These are phyloP conservation scores for Trametes cubensis DNA, from an alignment of 768 basidiomycete species.

Conservation along the genomic window DNA sequence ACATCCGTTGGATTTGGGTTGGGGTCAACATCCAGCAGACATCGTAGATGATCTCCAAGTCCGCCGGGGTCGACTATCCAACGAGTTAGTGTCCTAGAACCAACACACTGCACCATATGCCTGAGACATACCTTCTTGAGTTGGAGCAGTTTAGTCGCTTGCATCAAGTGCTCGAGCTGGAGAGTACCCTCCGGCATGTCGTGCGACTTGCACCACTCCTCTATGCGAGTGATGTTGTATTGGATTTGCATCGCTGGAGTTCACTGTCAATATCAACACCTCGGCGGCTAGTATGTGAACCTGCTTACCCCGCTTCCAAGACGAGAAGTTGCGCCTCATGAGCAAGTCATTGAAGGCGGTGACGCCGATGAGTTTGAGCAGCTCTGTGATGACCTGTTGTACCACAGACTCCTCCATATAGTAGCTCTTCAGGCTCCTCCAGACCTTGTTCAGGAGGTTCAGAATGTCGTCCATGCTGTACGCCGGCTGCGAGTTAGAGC, in stretches of 20 bases:
- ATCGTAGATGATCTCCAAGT: conserved; percentile 98
- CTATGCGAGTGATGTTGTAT: conserved; percentile 96
- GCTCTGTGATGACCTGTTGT: conserved; percentile 92
- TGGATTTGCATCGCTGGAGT: conserved; percentile 97
- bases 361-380: conserved; percentile 93
- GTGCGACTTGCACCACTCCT: conserved; percentile 99
- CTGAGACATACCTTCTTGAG: conserved; percentile 79
- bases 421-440: conserved; percentile 97
- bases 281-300: not conserved
- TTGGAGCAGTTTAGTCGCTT: conserved; percentile 97
- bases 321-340: conserved; percentile 98
- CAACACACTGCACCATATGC: not conserved
- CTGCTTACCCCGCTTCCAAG: conserved; percentile 94
- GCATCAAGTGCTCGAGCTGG: conserved; percentile 98
- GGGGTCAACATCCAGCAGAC: conserved; percentile 99
- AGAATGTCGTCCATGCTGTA: conserved; percentile 98
- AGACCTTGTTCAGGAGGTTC: conserved; percentile 95
- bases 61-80: conserved; percentile 80
- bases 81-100: conserved; percentile 15
- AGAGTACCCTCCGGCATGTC: conserved; percentile 99
- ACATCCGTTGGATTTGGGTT: conserved; percentile 99
- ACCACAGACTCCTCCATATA: conserved; percentile 98
- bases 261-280: not conserved
- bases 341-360: conserved; percentile 97
- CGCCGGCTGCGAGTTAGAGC: conserved; percentile 84